These are phyloP conservation scores for Manihot esculenta DNA, from an alignment of 441 rosid genomes.

Conservation along the genomic window DNA sequence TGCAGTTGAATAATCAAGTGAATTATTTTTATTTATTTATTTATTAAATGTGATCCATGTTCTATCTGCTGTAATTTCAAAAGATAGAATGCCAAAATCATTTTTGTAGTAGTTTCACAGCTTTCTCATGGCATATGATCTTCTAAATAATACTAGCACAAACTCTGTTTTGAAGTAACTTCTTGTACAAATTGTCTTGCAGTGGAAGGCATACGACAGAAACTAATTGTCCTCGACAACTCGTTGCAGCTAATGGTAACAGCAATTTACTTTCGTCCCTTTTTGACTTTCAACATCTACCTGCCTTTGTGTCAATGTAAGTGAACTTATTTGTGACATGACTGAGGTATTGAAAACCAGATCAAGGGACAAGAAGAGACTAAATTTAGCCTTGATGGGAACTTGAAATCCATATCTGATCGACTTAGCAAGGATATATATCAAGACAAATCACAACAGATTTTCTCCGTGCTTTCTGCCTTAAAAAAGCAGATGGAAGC, in stretches of 20 bases:
- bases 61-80: background rate
- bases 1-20: background rate
- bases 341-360: constrained; percentile 40
- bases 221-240: constrained; percentile 57
- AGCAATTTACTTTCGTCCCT: constrained; percentile 15
- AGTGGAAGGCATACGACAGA: constrained; percentile 78
- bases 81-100: background rate
- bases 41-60: too few relatives aligned
- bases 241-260: constrained; percentile 72
- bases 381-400: constrained; percentile 54
- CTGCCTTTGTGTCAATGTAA: constrained; percentile 11
- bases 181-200: constrained; percentile 33
- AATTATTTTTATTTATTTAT: background rate
- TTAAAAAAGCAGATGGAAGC: constrained; percentile 60
- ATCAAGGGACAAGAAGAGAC: constrained; percentile 60
- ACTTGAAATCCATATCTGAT: constrained; percentile 59
- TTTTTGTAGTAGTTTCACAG: background rate
- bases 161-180: background rate
- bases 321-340: constrained; percentile 19
- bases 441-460: constrained; percentile 55
- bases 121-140: background rate
- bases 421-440: constrained; percentile 45
- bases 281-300: too few relatives aligned
- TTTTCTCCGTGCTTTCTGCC: constrained; percentile 44
- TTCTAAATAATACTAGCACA: background rate